A percentile compares a stretch with the other conserved stretches of the same genome.
These are phyloP conservation scores for Dipodascus geniculatus DNA, from an alignment of 805 yeast genomes.

Conservation along the genomic window DNA sequence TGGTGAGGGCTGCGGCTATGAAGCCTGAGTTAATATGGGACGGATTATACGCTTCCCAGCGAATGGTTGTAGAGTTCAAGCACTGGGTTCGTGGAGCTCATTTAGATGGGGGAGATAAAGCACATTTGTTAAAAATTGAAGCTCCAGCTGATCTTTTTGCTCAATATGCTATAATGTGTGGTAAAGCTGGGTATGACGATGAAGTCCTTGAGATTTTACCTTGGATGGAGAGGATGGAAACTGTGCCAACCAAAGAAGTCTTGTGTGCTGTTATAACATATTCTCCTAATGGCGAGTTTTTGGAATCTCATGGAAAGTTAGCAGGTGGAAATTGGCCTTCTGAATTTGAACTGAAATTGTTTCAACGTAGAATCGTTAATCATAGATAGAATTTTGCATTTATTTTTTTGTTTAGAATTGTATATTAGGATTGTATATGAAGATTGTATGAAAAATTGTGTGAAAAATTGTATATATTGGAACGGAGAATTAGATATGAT, in stretches of 20 bases:
- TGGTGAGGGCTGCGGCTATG: constrained; percentile 29
- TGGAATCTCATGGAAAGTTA: constrained; percentile 17
- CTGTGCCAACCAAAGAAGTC: constrained; percentile 31
- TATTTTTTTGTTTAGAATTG: neutral
- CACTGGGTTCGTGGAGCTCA: constrained; percentile 27
- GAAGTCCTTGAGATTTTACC: constrained; percentile 40
- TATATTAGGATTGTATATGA: too few species aligned
- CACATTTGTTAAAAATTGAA: constrained; percentile 24
- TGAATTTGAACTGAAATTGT: constrained; percentile 16
- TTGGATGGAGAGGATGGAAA: constrained; percentile 42
- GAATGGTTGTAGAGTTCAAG: constrained; percentile 48
- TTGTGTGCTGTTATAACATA: constrained; percentile 30
- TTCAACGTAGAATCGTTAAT: constrained; percentile 4
- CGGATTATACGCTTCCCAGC: constrained; percentile 41
- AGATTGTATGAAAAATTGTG: neutral
- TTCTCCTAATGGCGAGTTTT: constrained; percentile 21
- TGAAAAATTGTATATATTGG: too few species aligned
- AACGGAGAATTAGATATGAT: too few species aligned
- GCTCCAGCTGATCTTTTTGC: constrained; percentile 41
- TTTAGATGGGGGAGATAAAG: constrained; percentile 19
- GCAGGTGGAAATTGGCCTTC: constrained; percentile 23
- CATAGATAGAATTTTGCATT: neutral
- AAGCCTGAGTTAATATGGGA: constrained; percentile 34
- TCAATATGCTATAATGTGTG: constrained; percentile 40
- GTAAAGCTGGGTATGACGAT: constrained; percentile 33